These are phyloP conservation scores for Saccharum hybrid DNA, from an alignment of 202 grass and related monocot species.

Conservation along the genomic window DNA sequence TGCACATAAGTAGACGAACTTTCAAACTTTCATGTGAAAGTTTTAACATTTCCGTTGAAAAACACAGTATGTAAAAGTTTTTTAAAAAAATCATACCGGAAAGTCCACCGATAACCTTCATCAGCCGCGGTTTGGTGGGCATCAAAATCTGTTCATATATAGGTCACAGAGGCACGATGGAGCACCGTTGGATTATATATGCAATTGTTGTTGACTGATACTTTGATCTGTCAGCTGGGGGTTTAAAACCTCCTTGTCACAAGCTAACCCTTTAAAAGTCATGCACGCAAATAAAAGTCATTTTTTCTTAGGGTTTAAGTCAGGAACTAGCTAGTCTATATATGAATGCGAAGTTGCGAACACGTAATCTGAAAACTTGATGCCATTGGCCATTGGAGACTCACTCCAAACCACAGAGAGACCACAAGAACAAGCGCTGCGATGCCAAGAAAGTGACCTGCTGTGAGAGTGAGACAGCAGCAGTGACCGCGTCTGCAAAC, in stretches of 20 bases:
- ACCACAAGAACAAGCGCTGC: background rate
- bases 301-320: conserved; percentile 40
- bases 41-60: background rate
- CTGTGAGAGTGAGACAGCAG: background rate
- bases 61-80: background rate
- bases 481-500: conserved; percentile 20
- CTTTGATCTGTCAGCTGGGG: background rate
- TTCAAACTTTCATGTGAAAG: background rate
- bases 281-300: conserved; percentile 5
- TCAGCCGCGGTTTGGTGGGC: background rate
- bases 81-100: background rate
- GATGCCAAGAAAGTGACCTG: conserved; percentile 30
- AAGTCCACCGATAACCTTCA: background rate
- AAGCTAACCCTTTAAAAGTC: background rate
- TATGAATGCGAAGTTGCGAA: background rate
- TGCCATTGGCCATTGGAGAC: background rate
- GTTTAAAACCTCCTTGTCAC: background rate
- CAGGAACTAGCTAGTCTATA: background rate
- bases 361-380: background rate
- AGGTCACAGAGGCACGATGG: background rate
- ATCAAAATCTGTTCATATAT: background rate
- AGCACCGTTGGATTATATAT: background rate
- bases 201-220: background rate
- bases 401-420: conserved; percentile 6
- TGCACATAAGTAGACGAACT: background rate